Evolutionary conservation across 176 grass and related monocot species (phyloP).

Genomic region (Raddia guianensis): DNA sequence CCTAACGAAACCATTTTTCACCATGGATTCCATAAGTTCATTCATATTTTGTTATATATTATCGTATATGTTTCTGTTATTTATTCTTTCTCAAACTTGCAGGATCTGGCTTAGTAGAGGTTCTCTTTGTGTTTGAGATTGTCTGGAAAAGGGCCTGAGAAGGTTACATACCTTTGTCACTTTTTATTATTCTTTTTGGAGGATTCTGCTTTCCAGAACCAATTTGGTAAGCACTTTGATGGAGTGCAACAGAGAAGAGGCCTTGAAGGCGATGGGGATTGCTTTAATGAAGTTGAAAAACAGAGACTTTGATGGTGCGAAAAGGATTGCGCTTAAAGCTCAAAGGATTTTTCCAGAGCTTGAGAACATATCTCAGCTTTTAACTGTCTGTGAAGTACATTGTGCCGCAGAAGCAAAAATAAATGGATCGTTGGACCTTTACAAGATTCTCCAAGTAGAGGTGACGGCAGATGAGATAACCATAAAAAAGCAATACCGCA

Average conservation of each 20-base stretch:
- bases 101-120: conserved; percentile 20
- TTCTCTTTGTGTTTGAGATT: conserved; percentile 30
- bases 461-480: conserved; percentile 53
- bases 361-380: conserved; percentile 70
- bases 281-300: conserved; percentile 65
- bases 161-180: neutral
- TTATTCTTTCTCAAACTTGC: conserved; percentile 29
- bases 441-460: conserved; percentile 72
- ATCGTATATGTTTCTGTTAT: neutral
- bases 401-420: conserved; percentile 55
- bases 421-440: conserved; percentile 64
- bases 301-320: conserved; percentile 69
- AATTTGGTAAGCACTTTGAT: conserved; percentile 42
- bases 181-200: conserved; percentile 35
- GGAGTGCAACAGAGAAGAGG: conserved; percentile 92
- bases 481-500: conserved; percentile 77
- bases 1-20: conserved; percentile 5
- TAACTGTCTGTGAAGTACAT: conserved; percentile 83
- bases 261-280: conserved; percentile 77
- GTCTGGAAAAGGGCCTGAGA: conserved; percentile 6
- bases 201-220: conserved; percentile 14
- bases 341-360: conserved; percentile 76
- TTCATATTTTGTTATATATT: conserved; percentile 26
- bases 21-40: neutral
- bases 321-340: conserved; percentile 76